Evolutionary conservation across 176 grass and related monocot species (phyloP), one percentile per base, ranked within the genome.

Genomic region (Rhynchospora tenuis): DNA sequence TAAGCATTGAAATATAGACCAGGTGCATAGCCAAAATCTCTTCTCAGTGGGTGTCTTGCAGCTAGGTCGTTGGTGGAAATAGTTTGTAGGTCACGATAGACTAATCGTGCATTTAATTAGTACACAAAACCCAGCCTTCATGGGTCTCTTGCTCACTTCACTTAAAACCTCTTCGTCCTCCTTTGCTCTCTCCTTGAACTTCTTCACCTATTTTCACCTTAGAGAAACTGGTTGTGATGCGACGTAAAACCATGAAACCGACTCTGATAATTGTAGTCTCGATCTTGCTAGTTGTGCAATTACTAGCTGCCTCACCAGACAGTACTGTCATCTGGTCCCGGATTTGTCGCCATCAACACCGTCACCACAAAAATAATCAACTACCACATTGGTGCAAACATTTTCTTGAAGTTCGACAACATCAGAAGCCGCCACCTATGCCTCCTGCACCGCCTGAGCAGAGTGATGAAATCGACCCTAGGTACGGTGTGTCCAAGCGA

Each of bases 401-500:
- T 51, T 71, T 83, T 14, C 78, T 64, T 77, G 65, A 84, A 65
- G 61, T 57, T 47, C 83, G 72, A 50, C 84, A 9, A 56, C 73
- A 23, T 51, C 81, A 64, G 17, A 1, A 69, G 70, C 81, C 81
- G 33, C 61, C 84, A 44, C 61, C 83, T 55, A 84, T 81, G 29
- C 89, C 89, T 22, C 89, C 86, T 0, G 86, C 84, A 10, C 93
- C 87, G 6, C 58, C 80, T 59, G 80, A 71, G 46, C 64, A 65
- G 9, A 85, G 46, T 55, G 92, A 95, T 22, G 94, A 91, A 64
- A 81, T 97, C 57, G 91, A 97, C 79, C 56, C 56, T 64, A 89
- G 91, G 83, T 94, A 89, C 72, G 94, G 91, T 76, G 90, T 92
- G 60, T 78, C 82, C 54, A 97, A 97, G 86, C 84, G 94, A 74